Percentiles rank a stretch among this genome's conserved stretches.
These are phyloP conservation scores for Coprinopsis sp. DNA, from an alignment of 768 basidiomycete genomes.

Conservation along the genomic window DNA sequence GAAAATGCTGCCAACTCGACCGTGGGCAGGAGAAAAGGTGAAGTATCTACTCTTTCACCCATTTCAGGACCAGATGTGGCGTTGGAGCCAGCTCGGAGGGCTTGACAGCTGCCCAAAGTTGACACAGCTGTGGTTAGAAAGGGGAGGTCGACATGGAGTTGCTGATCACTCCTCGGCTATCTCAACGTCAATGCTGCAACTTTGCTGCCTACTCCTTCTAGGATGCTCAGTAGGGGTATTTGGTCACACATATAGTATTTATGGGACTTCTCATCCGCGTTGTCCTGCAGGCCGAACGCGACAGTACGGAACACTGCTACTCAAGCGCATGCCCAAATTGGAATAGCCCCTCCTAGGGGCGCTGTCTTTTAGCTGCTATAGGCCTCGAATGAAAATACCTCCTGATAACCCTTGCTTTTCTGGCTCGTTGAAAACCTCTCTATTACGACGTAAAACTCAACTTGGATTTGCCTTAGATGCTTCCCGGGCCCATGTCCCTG, in stretches of 20 bases:
- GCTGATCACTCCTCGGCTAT: no score
- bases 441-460: neutral
- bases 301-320: conserved; percentile 87
- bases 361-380: conserved; percentile 80
- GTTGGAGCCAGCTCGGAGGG: no score
- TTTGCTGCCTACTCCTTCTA: conserved; percentile 84
- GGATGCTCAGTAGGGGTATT: conserved; percentile 92
- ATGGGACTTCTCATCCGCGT: neutral
- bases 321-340: conserved; percentile 90
- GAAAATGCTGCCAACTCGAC: no score
- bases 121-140: no score
- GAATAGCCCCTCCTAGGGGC: conserved; percentile 91
- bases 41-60: no score
- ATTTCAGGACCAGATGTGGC: no score
- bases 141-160: no score
- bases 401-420: conserved; percentile 67
- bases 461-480: conserved; percentile 67
- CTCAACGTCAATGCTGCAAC: no score
- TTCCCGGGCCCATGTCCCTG: conserved; percentile 82
- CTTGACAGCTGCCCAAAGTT: no score
- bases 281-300: conserved; percentile 82
- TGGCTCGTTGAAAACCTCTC: conserved; percentile 53
- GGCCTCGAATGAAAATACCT: conserved; percentile 92
- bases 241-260: conserved; percentile 7
- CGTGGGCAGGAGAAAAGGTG: no score